Conservation (phyloP, 2,329 filamentous ascomycete species). For the Cryphonectria nitschkei region DNA sequence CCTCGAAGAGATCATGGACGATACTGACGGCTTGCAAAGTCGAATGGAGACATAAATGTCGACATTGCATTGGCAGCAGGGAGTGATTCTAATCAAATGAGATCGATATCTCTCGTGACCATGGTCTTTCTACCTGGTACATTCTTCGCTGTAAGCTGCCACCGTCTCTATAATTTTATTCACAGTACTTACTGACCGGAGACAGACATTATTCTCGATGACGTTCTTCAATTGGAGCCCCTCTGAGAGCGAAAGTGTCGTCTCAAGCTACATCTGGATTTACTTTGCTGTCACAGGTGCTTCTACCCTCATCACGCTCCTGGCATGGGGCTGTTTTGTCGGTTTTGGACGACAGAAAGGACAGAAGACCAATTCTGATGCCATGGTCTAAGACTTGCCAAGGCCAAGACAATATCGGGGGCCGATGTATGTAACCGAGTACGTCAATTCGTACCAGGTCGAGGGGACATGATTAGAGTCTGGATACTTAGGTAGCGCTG, state of each 20-base stretch:
- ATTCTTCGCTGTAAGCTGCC: slow-evolving; percentile 35
- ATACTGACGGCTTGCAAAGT: slow-evolving; percentile 27
- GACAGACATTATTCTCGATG: slow-evolving; percentile 35
- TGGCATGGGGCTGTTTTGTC: neutral
- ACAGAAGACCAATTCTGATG: neutral
- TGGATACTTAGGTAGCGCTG: too few species aligned
- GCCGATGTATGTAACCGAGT: too few species aligned
- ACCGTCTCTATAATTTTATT: neutral
- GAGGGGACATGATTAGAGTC: too few species aligned
- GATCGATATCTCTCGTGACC: slow-evolving; percentile 37
- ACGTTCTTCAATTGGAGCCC: slow-evolving; percentile 35
- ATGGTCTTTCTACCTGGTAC: slow-evolving; percentile 40
- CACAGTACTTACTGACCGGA: neutral
- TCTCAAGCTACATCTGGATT: slow-evolving; percentile 34
- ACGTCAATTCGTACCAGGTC: too few species aligned
- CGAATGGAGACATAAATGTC: slow-evolving; percentile 37
- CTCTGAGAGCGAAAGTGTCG: slow-evolving; percentile 3
- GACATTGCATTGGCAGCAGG: slow-evolving; percentile 36
- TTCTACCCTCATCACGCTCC: neutral
- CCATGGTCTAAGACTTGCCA: neutral
- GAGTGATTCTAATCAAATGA: slow-evolving; percentile 37
- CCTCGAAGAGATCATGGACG: neutral
- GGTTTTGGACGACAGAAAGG: neutral
- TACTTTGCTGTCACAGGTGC: slow-evolving; percentile 18
- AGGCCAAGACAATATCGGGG: too few species aligned